A percentile compares a stretch with the other conserved stretches of the same genome.
Conservation (phyloP, 164 flowering plant species). For the Stephania japonica region DNA sequence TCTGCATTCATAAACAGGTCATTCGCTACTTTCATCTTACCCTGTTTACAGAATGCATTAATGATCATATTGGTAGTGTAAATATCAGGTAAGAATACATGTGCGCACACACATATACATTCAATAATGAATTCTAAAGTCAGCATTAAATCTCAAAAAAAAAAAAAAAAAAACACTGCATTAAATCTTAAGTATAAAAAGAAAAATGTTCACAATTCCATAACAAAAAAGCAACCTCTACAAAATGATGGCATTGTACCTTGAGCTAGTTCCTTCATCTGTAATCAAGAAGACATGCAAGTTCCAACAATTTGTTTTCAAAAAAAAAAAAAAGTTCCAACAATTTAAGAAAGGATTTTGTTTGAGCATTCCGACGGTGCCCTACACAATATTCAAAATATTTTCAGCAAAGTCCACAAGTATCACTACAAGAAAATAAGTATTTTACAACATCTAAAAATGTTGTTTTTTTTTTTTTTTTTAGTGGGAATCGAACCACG, state of each 20-base stretch:
- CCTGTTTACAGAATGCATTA: slow-evolving; percentile 66
- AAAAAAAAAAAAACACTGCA: too few species aligned
- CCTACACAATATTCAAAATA: slow-evolving; percentile 28
- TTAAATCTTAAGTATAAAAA: neutral
- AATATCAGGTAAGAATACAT: slow-evolving; percentile 62
- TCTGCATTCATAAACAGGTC: slow-evolving; percentile 57
- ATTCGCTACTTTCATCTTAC: slow-evolving; percentile 58
- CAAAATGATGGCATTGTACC: slow-evolving; percentile 23
- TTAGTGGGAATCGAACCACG: too few species aligned
- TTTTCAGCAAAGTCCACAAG: neutral
- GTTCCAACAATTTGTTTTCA: too few species aligned
- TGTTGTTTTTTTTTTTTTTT: too few species aligned
- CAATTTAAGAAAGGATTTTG: slow-evolving; percentile 56
- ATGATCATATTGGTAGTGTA: slow-evolving; percentile 72
- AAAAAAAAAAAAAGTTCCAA: slow-evolving; percentile 72
- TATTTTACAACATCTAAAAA: too few species aligned
- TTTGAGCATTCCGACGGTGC: slow-evolving; percentile 61
- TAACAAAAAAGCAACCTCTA: slow-evolving; percentile 30
- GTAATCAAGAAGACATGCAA: slow-evolving; percentile 67
- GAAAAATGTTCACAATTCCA: neutral
- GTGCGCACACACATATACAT: too few species aligned
- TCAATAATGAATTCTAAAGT: too few species aligned
- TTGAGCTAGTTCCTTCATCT: slow-evolving; percentile 19
- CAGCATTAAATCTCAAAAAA: too few species aligned
- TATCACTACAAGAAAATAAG: too few species aligned